Percentiles rank a stretch among this genome's conserved stretches.
Evolutionary conservation across 2,329 filamentous ascomycete species (phyloP).

Genomic region (Botrytis byssoidea): DNA sequence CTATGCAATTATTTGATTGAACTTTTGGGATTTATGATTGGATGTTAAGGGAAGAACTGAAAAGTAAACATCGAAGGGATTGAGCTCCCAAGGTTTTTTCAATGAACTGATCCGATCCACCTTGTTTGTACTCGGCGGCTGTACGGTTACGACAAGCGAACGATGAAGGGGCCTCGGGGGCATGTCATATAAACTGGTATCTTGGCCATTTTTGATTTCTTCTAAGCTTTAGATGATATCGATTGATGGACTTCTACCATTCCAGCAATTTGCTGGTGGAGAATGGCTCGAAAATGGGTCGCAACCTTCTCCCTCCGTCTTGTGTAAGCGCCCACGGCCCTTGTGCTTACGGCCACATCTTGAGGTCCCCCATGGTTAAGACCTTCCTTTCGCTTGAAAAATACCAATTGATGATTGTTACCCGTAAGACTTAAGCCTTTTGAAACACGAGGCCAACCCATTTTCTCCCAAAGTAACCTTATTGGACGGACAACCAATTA

Average conservation of each 20-base stretch:
- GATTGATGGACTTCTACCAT: neutral
- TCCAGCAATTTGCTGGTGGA: neutral
- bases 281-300: neutral
- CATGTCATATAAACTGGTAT: neutral
- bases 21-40: neutral
- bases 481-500: neutral
- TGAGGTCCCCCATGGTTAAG: neutral
- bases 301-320: neutral
- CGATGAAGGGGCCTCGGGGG: conserved; percentile 4
- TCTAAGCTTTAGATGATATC: conserved; percentile 10
- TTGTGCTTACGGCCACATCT: neutral
- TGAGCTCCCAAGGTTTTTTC: neutral
- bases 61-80: neutral
- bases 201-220: neutral
- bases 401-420: conserved; percentile 2
- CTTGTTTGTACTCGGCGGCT: conserved; percentile 5
- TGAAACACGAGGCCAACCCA: conserved; percentile 16
- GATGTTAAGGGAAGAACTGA: neutral
- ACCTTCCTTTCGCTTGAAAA: conserved; percentile 12
- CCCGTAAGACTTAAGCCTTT: neutral
- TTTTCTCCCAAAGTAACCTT: neutral
- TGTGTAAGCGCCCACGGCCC: conserved; percentile 8
- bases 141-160: neutral
- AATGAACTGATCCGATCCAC: neutral
- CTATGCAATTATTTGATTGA: conserved; percentile 6